Base-by-base conservation (phyloP, 208 protist species). In the Trypanosoma cruzi region DNA sequence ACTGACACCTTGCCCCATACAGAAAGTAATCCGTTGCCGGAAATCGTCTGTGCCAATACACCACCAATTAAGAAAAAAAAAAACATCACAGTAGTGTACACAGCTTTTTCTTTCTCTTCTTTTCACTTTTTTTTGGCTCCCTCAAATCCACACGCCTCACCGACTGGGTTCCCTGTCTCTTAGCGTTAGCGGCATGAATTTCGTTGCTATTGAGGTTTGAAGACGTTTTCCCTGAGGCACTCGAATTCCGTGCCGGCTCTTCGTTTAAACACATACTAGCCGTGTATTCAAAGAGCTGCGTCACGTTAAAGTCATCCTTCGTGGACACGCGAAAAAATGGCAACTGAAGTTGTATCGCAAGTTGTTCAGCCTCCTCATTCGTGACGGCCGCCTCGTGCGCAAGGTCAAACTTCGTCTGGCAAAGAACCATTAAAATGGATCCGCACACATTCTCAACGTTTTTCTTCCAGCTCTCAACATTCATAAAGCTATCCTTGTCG, bases 341-440 rank as follows among this genome's bases (percentile, higher is more conserved):
- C 14, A 97, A 31, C 67, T 85, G 75, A 14, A 98, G 81, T 55
- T 81, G 64, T 50, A 73, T 79, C 2, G 96, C 93, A 0, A 97
- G 80, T 32, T 74, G 71, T 75, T 98, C 93, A 5, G 92, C 89
- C 79, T 98, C 94, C 54, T 91, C 82, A 49, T 81, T 85, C 14
- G 81, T 85, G n/a, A 95, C 79, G 36, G 77, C 80, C 13, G 86
- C 82, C 67, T 96, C 79, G 64, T 97, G 79, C 22, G 91, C 83
- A 24, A 98, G 85, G 67, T 98, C 96, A 53, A 96, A 91, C 80
- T 98, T 98, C 22, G 96, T 97, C 73, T 98, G 95, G 60, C 97
- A 97, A 18, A 99, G 81, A 50, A 97, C 81, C 82, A 97, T 97
- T 24, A 90, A 79, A 52, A 97, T 96, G 7, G 77, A 64, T 2